Evolutionary conservation across 78 protist species (phyloP).

Genomic region (Dictyostelium firmibasis): DNA sequence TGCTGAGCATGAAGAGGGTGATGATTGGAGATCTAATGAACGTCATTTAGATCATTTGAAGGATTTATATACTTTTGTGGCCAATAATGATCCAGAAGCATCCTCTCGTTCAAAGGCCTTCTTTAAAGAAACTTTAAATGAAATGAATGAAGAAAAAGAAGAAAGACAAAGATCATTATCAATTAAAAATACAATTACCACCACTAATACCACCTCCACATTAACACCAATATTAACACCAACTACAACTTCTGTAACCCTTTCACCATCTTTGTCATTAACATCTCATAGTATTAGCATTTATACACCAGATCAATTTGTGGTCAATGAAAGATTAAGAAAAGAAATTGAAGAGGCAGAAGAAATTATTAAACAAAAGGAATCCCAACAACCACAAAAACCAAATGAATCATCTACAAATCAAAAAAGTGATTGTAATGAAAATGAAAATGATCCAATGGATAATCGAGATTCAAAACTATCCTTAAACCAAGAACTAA

Average conservation of each 20-base stretch:
- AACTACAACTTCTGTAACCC: background rate
- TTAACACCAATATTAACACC: background rate
- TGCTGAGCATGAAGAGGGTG: background rate
- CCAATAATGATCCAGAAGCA: conserved; percentile 5
- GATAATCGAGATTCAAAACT: background rate
- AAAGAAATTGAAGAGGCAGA: background rate
- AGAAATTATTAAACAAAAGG: background rate
- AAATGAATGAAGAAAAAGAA: background rate
- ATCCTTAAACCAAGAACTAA: too few relatives aligned
- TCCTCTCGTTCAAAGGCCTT: background rate
- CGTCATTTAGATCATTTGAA: background rate
- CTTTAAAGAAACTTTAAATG: background rate
- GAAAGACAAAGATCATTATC: background rate
- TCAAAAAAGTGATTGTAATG: background rate
- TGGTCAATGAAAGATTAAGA: background rate
- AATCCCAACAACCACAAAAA: background rate
- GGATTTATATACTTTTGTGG: background rate
- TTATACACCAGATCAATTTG: background rate
- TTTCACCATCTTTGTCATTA: background rate
- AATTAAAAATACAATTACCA: background rate
- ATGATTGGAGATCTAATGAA: background rate
- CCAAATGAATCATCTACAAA: background rate
- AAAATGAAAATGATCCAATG: background rate
- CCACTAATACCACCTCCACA: background rate
- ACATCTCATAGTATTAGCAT: background rate